Evolutionary conservation across 2,329 filamentous ascomycete species (phyloP).

Genomic region (Nigrospora sphaerica): DNA sequence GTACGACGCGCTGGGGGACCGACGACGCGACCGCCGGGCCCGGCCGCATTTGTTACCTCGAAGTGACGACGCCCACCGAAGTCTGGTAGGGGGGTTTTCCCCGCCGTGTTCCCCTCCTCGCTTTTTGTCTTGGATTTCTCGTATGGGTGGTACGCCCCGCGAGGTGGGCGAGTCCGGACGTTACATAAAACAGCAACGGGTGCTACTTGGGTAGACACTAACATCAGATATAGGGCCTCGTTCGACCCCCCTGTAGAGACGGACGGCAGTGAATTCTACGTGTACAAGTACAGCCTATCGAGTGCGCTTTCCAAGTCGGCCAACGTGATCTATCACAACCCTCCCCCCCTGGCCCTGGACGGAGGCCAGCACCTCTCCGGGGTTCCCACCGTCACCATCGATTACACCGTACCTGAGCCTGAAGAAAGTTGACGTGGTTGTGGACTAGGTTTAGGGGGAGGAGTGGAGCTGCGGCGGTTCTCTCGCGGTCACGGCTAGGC

Average conservation of each 20-base stretch:
- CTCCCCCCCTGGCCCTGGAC: not conserved
- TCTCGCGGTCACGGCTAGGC: no score
- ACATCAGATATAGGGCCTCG: not conserved
- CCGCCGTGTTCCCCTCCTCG: not conserved
- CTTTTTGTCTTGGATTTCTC: not conserved
- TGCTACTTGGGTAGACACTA: no score
- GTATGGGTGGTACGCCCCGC: no score
- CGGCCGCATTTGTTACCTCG: not conserved
- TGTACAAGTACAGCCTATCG: not conserved
- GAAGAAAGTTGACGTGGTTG: no score
- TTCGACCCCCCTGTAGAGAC: not conserved
- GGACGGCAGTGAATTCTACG: not conserved
- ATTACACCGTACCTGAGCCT: no score
- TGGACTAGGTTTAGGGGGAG: no score
- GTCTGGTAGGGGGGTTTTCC: not conserved
- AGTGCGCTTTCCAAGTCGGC: not conserved
- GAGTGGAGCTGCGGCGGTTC: no score
- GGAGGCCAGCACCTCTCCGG: no score
- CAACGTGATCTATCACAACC: not conserved
- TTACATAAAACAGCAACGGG: no score
- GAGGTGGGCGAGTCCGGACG: no score
- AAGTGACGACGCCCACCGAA: not conserved
- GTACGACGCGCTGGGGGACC: not conserved
- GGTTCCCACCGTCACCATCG: no score
- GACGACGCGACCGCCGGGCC: no score